Evolutionary conservation across 768 basidiomycete species (phyloP), one percentile per base, ranked within the genome.

Genomic region (Mycena vitilis): DNA sequence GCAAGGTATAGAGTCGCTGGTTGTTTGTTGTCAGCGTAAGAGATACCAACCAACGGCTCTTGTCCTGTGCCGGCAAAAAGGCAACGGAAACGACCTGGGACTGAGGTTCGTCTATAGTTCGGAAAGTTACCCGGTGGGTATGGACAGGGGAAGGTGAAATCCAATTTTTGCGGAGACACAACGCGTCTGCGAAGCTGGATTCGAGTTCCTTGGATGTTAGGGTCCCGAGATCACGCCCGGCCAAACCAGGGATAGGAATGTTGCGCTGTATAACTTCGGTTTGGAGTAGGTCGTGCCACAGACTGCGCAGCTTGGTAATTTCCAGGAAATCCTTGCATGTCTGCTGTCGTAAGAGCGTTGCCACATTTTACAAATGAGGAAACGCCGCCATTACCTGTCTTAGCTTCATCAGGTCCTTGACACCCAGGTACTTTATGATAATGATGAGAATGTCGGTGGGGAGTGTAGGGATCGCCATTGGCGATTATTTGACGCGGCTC

Each of bases 151-250:
- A 69, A 0, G 77, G 73, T 0, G 84, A 80, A 0, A 76, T 80
- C 91, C 91, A 92, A 66, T 84, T 87, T 10, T 71, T 78, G 37
- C 81, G 85, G 4, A 87, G 79, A 2, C 74, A 70, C 36, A 88
- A 71, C 2, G 88, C 83, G 38, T 77, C 78, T 6, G 73, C 63
- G 8, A 82, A 78, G 64, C 81, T 74, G 1, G 63, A 37, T 68
- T 91, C 89, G 38, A 91, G 80, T 15, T 86, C 82, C 0, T 42
- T 44, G 0, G 85, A 75, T 5, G 78, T 73, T n/a, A 89, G 77
- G 2, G 70, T 69, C 5, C 79, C 78, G 0, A 86, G 64, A 13
- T 76, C 60, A 49, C 72, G 73, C 16, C 75, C 72, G 12, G 65
- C 60, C 5, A 84, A 74, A n/a, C 81, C 68, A 0, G 88, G 88